Evolutionary conservation across 345 rosid species (phyloP).

Genomic region (Zanthoxylum bungeanum): DNA sequence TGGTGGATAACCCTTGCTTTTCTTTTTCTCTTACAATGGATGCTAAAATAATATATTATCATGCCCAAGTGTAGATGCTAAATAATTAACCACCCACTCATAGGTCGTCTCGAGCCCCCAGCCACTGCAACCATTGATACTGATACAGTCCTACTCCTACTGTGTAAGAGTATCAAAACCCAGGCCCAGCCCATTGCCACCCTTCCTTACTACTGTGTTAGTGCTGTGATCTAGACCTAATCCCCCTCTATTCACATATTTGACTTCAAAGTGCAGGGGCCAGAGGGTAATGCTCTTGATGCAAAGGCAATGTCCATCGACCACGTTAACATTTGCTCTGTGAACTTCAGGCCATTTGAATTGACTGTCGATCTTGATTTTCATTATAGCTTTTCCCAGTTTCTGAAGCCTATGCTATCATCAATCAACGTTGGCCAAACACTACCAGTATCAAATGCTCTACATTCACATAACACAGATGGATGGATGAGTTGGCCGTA

Average conservation of each 20-base stretch:
- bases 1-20: not conserved
- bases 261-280: not conserved
- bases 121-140: too few relatives aligned
- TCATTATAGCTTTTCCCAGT: not conserved
- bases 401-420: not conserved
- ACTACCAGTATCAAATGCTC: not conserved
- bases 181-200: too few relatives aligned
- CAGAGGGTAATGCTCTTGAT: not conserved
- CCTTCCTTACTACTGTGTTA: not conserved
- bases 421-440: not conserved
- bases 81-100: not conserved
- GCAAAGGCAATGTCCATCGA: not conserved
- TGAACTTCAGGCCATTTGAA: not conserved
- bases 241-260: not conserved
- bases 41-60: too few relatives aligned
- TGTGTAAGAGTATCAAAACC: too few relatives aligned
- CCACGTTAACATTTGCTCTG: not conserved
- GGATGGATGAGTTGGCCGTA: not conserved
- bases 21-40: not conserved
- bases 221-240: not conserved
- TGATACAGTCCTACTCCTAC: too few relatives aligned
- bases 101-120: too few relatives aligned
- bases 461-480: not conserved
- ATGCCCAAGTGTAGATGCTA: too few relatives aligned
- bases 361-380: not conserved